A percentile compares a stretch with the other conserved stretches of the same genome.
Conservation (phyloP, 495 filamentous ascomycete species). For the Xylaria nigripes region DNA sequence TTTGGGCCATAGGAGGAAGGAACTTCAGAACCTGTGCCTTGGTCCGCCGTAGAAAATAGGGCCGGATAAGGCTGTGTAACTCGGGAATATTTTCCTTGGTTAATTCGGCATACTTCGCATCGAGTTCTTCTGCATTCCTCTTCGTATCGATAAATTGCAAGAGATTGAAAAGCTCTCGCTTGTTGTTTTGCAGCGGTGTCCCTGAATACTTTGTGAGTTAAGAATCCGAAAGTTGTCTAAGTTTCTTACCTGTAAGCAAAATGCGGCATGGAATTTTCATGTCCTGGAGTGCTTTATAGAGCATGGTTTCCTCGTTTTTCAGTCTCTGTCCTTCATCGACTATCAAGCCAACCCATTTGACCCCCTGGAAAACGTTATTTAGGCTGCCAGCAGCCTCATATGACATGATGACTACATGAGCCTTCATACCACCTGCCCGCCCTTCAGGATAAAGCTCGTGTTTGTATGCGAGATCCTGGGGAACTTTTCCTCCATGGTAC, state of each 20-base stretch:
- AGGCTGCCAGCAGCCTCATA: conserved; percentile 78
- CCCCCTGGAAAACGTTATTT: conserved; percentile 54
- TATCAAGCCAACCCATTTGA: conserved; percentile 81
- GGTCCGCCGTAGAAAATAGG: conserved; percentile 64
- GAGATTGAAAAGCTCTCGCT: conserved; percentile 87
- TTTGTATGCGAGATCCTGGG: conserved; percentile 61
- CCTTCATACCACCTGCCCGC: conserved; percentile 51
- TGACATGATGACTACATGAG: conserved; percentile 89
- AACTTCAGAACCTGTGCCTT: conserved; percentile 85
- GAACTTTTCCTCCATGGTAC: conserved; percentile 68
- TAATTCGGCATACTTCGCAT: conserved; percentile 64
- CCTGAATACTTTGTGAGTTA: conserved; percentile 25
- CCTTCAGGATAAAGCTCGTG: conserved; percentile 74
- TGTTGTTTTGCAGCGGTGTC: conserved; percentile 93
- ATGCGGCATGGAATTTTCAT: conserved; percentile 73
- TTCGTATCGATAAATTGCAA: conserved; percentile 76
- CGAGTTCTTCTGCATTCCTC: conserved; percentile 61
- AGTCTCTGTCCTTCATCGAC: conserved; percentile 95
- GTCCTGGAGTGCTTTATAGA: conserved; percentile 63
- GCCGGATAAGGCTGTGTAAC: conserved; percentile 77
- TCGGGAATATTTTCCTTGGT: conserved; percentile 70
- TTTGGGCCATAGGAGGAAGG: conserved; percentile 84
- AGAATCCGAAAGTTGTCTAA: background rate
- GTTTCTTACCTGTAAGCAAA: conserved; percentile 57
- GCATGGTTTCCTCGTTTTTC: conserved; percentile 80